These are phyloP conservation scores for Calocybe gambosa DNA, from an alignment of 1,284 basidiomycete species.

Conservation along the genomic window DNA sequence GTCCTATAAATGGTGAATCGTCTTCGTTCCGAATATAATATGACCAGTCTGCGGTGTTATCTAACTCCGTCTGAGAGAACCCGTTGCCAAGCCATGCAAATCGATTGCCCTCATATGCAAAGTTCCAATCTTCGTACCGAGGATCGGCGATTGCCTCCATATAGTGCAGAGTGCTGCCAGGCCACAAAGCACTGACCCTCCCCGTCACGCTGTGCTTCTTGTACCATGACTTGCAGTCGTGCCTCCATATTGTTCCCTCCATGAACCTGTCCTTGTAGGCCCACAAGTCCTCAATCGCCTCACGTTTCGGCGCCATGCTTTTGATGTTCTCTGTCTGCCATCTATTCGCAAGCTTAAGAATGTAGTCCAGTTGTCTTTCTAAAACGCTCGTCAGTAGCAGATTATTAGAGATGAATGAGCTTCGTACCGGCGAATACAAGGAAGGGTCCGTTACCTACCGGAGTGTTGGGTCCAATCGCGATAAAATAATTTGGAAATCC, in stretches of 20 bases:
- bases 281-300: conserved; percentile 27
- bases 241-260: conserved; percentile 26
- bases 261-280: conserved; percentile 25
- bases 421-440: conserved; percentile 22
- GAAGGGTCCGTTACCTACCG: conserved; percentile 26
- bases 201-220: conserved; percentile 21
- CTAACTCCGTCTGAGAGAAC: conserved; percentile 25
- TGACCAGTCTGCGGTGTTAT: conserved; percentile 24
- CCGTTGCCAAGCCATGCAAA: conserved; percentile 27
- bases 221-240: conserved; percentile 28
- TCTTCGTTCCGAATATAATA: conserved; percentile 26
- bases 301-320: conserved; percentile 24
- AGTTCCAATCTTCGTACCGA: conserved; percentile 28
- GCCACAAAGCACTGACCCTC: conserved; percentile 26
- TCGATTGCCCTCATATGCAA: conserved; percentile 24
- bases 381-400: not conserved
- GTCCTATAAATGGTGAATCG: conserved; percentile 21
- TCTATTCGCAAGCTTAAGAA: conserved; percentile 26
- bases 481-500: conserved; percentile 23
- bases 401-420: not conserved
- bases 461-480: conserved; percentile 26
- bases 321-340: conserved; percentile 30
- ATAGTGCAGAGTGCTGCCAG: conserved; percentile 28
- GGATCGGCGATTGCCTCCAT: conserved; percentile 25
- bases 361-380: conserved; percentile 29